Evolutionary conservation across 345 rosid species (phyloP), one percentile per base, ranked within the genome.

Genomic region (Combretum micranthum): DNA sequence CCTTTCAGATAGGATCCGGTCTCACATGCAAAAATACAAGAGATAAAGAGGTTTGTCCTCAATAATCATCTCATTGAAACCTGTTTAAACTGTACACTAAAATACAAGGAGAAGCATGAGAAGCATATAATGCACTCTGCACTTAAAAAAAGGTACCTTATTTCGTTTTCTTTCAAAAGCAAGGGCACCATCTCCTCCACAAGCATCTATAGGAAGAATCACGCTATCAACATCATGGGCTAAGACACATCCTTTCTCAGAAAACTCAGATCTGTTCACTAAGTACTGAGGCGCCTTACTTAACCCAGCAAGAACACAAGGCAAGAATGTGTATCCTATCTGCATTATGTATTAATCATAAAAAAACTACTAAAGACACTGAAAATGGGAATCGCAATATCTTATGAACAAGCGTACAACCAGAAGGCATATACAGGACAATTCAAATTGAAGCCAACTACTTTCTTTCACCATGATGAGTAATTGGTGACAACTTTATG

Each of bases 231-330:
- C 83, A 62, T 80, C 81, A 63, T 72, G 59, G 19, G 67, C 72
- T 19, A 64, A 64, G 47, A 83, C 46, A 67, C 81, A 76, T 56
- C 67, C 69, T 19, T 64, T 64, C 53, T 53, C 72, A 44, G 32
- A 56, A 55, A 63, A 68, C 52, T 69, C 70, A 15, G 61, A 62
- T 56, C 56, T 58, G 55, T 66, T 69, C 20, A 68, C 72, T 63
- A 62, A 37, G 70, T 75, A 80, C 20, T 72, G 78, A n/a, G 82
- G 86, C 51, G 84, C 86, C 42, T 67, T 66, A 52, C 86, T 80
- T 39, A 80, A 71, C 42, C 90, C 86, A 39, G 80, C 80, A 62
- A 83, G 84, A 44, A 80, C 84, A 59, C 86, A 80, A 51, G 86
- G 84, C 66, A 80, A 67, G 70, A 80, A 80, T 25, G 90, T 78